phyloP scores from a whole-genome alignment of 2,329 filamentous ascomycete species.

The Colletotrichum sp. region DNA sequence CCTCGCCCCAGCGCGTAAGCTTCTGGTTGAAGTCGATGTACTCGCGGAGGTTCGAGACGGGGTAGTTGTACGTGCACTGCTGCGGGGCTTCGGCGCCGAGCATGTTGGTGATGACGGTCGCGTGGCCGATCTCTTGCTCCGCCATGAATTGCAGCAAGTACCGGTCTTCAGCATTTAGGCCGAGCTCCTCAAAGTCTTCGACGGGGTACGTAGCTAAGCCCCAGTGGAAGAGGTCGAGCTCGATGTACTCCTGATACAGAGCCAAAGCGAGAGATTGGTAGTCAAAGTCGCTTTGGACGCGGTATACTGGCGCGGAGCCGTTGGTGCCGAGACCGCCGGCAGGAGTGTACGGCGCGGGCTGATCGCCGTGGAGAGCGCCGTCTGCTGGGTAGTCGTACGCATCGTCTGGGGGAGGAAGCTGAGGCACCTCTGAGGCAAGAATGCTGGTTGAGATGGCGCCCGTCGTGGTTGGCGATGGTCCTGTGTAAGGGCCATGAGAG shows the following conservation, averaged over 20 bases:
- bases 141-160: conserved; percentile 78
- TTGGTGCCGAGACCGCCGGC: conserved; percentile 79
- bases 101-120: conserved; percentile 79
- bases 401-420: conserved; percentile 61
- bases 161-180: conserved; percentile 72
- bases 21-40: conserved; percentile 87
- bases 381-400: conserved; percentile 75
- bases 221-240: conserved; percentile 82
- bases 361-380: conserved; percentile 68
- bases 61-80: conserved; percentile 85
- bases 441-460: conserved; percentile 69
- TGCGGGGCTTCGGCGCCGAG: conserved; percentile 72
- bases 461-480: conserved; percentile 67
- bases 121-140: conserved; percentile 78
- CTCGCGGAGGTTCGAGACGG: conserved; percentile 74
- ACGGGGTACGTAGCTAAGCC: conserved; percentile 73
- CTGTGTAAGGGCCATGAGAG: conserved; percentile 72
- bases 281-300: conserved; percentile 82
- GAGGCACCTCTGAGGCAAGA: conserved; percentile 61
- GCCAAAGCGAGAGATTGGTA: conserved; percentile 78
- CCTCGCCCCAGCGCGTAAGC: conserved; percentile 81
- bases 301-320: conserved; percentile 76
- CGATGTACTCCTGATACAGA: conserved; percentile 84
- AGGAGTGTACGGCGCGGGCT: conserved; percentile 76
- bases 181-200: conserved; percentile 71